Evolutionary conservation across 2,329 filamentous ascomycete species (phyloP).

Genomic region (Polytolypa hystricis): DNA sequence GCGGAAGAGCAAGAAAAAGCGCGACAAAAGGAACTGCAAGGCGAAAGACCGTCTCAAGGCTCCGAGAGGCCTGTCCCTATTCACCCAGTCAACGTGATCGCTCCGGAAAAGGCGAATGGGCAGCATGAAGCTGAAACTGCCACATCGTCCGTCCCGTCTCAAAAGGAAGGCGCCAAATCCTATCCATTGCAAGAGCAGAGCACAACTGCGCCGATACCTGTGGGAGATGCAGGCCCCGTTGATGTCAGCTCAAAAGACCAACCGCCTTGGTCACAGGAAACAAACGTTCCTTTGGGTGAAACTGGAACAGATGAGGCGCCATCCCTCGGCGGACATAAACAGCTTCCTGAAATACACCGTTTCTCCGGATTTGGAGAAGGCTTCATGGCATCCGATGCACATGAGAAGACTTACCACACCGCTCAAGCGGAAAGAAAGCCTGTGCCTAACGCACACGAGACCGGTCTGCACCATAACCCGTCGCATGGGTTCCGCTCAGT

Average conservation of each 20-base stretch:
- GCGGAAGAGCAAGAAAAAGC: constrained; percentile 53
- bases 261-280: background rate
- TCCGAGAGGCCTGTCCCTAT: too few species aligned
- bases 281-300: background rate
- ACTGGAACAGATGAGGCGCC: background rate
- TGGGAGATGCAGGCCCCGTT: too few species aligned
- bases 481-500: constrained; percentile 48
- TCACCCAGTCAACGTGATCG: too few species aligned
- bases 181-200: too few species aligned
- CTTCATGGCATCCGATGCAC: constrained; percentile 12
- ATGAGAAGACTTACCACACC: background rate
- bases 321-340: background rate
- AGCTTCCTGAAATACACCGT: constrained; percentile 2
- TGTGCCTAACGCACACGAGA: constrained; percentile 13
- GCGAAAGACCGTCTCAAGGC: constrained; percentile 47
- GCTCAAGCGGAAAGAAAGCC: constrained; percentile 8
- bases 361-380: constrained; percentile 23
- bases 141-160: too few species aligned
- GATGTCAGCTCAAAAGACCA: background rate
- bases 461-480: constrained; percentile 39
- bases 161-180: too few species aligned
- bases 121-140: background rate
- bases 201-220: too few species aligned
- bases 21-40: constrained; percentile 45
- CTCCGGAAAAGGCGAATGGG: constrained; percentile 5